These are phyloP conservation scores for Talaromyces sp. DNA, from an alignment of 2,329 filamentous ascomycete genomes.

Conservation along the genomic window DNA sequence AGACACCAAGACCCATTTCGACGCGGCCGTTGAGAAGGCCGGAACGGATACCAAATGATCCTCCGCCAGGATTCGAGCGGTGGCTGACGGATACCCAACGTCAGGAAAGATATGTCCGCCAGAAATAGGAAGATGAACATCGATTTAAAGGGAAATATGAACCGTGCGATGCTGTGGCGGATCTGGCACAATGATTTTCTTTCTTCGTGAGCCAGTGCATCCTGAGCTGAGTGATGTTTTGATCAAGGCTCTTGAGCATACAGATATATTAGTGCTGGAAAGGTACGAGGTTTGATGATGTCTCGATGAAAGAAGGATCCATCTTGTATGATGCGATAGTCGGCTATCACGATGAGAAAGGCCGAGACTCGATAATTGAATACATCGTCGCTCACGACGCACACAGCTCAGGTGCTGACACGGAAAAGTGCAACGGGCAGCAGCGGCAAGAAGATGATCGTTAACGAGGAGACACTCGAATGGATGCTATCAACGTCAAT, in stretches of 20 bases:
- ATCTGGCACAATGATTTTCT: conserved; percentile 40
- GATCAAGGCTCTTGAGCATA: conserved; percentile 35
- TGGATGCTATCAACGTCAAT: conserved; percentile 34
- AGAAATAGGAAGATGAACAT: not conserved
- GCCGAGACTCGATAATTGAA: conserved; percentile 26
- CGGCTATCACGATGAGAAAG: conserved; percentile 26
- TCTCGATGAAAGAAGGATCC: conserved; percentile 36
- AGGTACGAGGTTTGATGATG: conserved; percentile 41
- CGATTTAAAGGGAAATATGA: conserved; percentile 6
- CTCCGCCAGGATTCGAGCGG: conserved; percentile 30
- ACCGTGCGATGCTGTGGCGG: conserved; percentile 32
- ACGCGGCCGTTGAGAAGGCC: conserved; percentile 25
- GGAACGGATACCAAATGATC: conserved; percentile 31
- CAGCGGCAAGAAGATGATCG: conserved; percentile 24
- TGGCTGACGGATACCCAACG: conserved; percentile 25
- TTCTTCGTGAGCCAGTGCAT: conserved; percentile 32
- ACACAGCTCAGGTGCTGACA: conserved; percentile 34
- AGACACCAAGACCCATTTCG: conserved; percentile 17
- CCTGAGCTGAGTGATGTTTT: conserved; percentile 28
- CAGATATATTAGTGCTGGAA: conserved; percentile 40
- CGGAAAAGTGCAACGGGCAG: conserved; percentile 35
- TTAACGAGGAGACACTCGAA: conserved; percentile 21
- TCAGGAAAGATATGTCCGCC: conserved; percentile 6
- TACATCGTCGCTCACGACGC: conserved; percentile 29
- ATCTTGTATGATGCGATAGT: conserved; percentile 33